These are phyloP conservation scores for Camillea tinctor DNA, from an alignment of 2,329 filamentous ascomycete genomes.

Conservation along the genomic window DNA sequence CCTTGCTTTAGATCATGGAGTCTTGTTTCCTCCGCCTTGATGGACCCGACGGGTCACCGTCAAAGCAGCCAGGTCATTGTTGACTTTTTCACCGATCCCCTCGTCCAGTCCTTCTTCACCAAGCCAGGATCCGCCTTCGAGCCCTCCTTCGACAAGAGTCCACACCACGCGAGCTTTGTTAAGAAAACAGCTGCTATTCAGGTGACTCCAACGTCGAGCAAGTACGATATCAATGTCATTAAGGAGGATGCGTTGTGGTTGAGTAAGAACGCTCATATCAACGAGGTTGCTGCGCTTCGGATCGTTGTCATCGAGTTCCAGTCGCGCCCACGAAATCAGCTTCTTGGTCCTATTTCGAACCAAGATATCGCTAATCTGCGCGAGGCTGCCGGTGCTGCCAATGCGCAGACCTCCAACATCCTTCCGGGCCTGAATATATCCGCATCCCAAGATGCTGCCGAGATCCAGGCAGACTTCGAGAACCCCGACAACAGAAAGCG, in stretches of 20 bases:
- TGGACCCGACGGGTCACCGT: constrained; percentile 57
- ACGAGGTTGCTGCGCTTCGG: constrained; percentile 79
- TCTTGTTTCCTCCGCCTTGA: constrained; percentile 54
- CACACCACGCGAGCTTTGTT: constrained; percentile 72
- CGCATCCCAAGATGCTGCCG: constrained; percentile 50
- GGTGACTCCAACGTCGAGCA: constrained; percentile 65
- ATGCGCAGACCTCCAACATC: constrained; percentile 57
- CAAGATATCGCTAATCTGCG: constrained; percentile 77
- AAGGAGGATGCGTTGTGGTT: constrained; percentile 87
- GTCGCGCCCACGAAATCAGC: constrained; percentile 68
- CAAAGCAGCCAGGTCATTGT: constrained; percentile 55
- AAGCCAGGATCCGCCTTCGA: constrained; percentile 68
- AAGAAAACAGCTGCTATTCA: constrained; percentile 86
- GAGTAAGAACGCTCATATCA: constrained; percentile 72
- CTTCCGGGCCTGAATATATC: constrained; percentile 50
- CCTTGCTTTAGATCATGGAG: constrained; percentile 56
- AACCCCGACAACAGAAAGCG: constrained; percentile 60
- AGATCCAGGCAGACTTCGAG: constrained; percentile 59
- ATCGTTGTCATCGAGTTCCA: constrained; percentile 83
- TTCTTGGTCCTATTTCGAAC: constrained; percentile 69
- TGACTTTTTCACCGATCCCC: constrained; percentile 69
- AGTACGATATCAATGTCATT: constrained; percentile 73
- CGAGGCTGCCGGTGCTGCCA: constrained; percentile 67
- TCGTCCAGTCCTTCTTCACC: constrained; percentile 66
- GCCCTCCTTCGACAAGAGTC: constrained; percentile 48